Base-by-base conservation (phyloP, 768 basidiomycete genomes). In the Termitomyces eurrhizus region DNA sequence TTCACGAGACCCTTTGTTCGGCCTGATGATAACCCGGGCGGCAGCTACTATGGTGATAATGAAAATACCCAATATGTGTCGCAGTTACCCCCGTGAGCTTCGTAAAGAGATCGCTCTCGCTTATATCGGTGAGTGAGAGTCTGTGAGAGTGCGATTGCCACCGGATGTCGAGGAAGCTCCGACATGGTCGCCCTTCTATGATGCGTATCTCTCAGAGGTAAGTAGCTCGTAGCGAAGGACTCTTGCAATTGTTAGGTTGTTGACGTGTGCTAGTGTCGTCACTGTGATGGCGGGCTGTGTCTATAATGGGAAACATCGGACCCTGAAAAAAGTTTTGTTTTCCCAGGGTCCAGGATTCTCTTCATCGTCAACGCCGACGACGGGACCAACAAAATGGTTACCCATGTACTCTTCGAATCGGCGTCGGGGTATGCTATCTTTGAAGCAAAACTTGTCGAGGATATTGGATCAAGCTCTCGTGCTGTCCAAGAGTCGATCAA, bases 401-500 rank as follows among this genome's bases (percentile, higher is more conserved):
- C 90, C 13, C 94, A 98, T 75, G 82, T 91, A 61, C 85, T 98
- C 60, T 95, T 95, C 79, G 95, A 98, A 77, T 88, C 91, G 5
- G 87, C 95, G 58, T 94, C 94, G 32, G 95, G 95, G 56, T 95
- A 95, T 82, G 93, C 93, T 56, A 80, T 97, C 58, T 96, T 97
- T 73, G 85, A 95, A 71, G 87, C 89, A 64, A 90, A 90, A 66
- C 84, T 93, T 52, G 80, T 84, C 55, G 96, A 98, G 75, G 87
- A 94, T 63, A 89, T 98, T 70, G 96, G 88, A 24, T 80, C 91
- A 52, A 86, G 88, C 69, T 85, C 90, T 37, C 79, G 81, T 69
- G 82, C 83, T 37, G 87, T 93, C 45, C 95, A 96, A 75, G 86
- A 90, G 58, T 92, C 92, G 46, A 89, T 98, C 69, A 82, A 82